These are phyloP conservation scores for Tritrichomonas foetus DNA, from an alignment of 208 protist genomes.

Conservation along the genomic window DNA sequence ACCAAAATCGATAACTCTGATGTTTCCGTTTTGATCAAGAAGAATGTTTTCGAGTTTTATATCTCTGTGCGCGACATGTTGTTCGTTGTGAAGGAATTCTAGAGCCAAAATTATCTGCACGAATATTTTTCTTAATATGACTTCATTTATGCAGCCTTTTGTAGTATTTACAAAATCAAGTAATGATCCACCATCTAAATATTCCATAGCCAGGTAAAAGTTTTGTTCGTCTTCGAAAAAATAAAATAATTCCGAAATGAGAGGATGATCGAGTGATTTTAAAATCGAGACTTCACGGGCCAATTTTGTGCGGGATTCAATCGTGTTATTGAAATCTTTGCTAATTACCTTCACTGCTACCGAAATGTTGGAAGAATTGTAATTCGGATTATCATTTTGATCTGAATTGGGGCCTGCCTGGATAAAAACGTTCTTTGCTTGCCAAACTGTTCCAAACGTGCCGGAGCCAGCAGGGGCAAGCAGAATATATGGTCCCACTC, in stretches of 20 bases:
- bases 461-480: neutral
- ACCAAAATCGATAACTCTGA: neutral
- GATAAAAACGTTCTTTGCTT: neutral
- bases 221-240: neutral
- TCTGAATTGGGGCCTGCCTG: too few species aligned
- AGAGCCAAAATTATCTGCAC: neutral
- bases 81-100: neutral
- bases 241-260: neutral
- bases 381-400: too few species aligned
- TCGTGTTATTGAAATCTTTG: too few species aligned
- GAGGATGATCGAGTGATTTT: neutral
- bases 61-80: neutral
- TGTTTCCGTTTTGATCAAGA: neutral
- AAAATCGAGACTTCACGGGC: neutral
- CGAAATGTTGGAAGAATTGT: too few species aligned
- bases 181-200: neutral
- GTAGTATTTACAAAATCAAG: neutral
- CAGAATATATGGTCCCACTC: neutral
- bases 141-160: too few species aligned
- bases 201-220: neutral
- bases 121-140: too few species aligned
- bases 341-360: too few species aligned
- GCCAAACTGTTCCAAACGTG: neutral
- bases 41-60: conserved; percentile 10
- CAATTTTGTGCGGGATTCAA: too few species aligned